Evolutionary conservation across 148 eudicot species (phyloP), one percentile per base, ranked within the genome.

Genomic region (Nepenthes gracilis): DNA sequence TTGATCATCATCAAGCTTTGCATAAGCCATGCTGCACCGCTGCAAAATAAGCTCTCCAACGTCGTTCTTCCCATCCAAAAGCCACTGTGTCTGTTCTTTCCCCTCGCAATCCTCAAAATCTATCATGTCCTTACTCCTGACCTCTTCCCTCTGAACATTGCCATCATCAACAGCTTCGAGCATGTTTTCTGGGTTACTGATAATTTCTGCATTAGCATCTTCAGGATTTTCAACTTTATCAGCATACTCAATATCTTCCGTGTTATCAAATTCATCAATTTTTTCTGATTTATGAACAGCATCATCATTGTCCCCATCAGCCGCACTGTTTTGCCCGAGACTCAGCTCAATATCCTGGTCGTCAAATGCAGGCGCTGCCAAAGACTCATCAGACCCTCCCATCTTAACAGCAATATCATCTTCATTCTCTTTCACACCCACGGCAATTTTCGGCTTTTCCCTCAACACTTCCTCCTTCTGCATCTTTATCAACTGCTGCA

Each of bases 401-500:
- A 79, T 79, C 76, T 76, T 74, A 61, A 58, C 76, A 9, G 62
- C 76, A 60, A 34, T 61, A 12, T 37, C 65, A 55, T 67, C 78
- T 10, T 74, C 77, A 38, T 72, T 75, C 12, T 70, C 80, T 13
- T 72, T 32, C 2, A 47, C 53, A 2, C 38, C 81, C 64, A 54
- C 50, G 11, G 47, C 65, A 58, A 60, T 47, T 56, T 36, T 54
- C 0, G 61, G 53, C 55, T 64, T 64, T 38, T 70, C 76, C 58
- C n/a, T 2, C 38, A 79, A 66, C 57, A 86, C 33, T 11, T 60
- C 76, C 65, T 64, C 78, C 35, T 58, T 78, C 60, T 88, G 96
- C 2, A 65, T 45, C 79, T 70, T 89, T 0, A 94, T 81, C 78
- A 84, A 68, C 55, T 55, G 75, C 80, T 86, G 99, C 81, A 94